Conservation (phyloP, 352 stramenopile genomes). For the Pythium angustatum region DNA sequence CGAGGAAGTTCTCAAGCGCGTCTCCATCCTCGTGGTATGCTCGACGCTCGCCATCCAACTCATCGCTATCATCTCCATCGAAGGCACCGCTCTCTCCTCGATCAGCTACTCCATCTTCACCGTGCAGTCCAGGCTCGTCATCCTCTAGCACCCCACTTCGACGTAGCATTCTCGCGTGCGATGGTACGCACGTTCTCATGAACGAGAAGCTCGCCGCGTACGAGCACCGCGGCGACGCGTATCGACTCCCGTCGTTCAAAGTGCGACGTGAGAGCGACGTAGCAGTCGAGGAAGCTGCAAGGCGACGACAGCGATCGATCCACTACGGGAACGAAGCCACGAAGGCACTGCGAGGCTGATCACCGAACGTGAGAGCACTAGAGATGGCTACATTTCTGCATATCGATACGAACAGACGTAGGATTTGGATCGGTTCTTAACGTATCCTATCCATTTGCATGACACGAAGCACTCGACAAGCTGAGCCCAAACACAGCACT, state of each 20-base stretch:
- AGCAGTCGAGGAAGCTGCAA: slow-evolving; percentile 34
- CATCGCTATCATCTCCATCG: neutral
- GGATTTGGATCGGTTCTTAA: too few species aligned
- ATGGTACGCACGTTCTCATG: slow-evolving; percentile 54
- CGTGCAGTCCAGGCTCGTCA: slow-evolving; percentile 8
- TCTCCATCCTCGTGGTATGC: slow-evolving; percentile 1
- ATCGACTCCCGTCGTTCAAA: slow-evolving; percentile 38
- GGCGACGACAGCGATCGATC: slow-evolving; percentile 33
- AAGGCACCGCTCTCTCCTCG: slow-evolving; percentile 1
- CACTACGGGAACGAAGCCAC: slow-evolving; percentile 22
- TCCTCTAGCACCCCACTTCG: slow-evolving; percentile 19
- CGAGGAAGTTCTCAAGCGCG: slow-evolving; percentile 3
- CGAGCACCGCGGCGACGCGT: slow-evolving; percentile 37
- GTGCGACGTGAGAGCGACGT: slow-evolving; percentile 40
- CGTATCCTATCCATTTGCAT: neutral
- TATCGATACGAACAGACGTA: neutral
- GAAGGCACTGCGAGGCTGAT: slow-evolving; percentile 1
- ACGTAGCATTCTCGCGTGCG: slow-evolving; percentile 50
- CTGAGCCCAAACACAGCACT: neutral
- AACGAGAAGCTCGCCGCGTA: slow-evolving; percentile 48
- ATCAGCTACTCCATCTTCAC: neutral
- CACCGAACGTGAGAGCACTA: too few species aligned
- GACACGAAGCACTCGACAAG: neutral
- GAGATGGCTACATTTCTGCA: slow-evolving; percentile 21
- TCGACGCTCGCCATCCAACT: neutral